phyloP scores from a whole-genome alignment of 208 protist genomes.

The Porcisia deanei region DNA sequence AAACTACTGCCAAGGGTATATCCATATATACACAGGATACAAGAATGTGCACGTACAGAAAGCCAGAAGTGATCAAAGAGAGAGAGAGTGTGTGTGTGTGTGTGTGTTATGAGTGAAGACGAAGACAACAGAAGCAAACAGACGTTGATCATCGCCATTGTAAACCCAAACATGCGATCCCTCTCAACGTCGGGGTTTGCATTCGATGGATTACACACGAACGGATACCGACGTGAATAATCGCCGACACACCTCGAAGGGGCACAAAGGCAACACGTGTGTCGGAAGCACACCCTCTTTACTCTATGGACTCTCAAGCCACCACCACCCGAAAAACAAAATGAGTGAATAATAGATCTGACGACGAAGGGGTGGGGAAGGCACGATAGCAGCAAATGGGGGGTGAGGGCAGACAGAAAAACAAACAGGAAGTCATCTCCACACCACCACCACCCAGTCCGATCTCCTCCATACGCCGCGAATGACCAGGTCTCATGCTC shows the following conservation, averaged over 20 bases:
- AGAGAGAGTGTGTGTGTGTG: background rate
- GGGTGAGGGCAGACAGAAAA: background rate
- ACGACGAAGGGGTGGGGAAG: background rate
- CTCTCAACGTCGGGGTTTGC: background rate
- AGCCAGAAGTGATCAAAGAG: background rate
- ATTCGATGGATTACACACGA: background rate
- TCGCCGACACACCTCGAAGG: background rate
- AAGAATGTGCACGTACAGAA: background rate
- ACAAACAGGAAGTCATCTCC: background rate
- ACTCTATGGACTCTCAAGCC: background rate
- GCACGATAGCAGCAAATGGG: background rate
- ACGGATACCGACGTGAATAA: background rate
- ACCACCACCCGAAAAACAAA: background rate
- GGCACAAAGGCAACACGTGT: background rate
- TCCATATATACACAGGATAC: background rate
- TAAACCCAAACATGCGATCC: background rate
- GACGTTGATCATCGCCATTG: background rate
- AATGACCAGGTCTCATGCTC: background rate
- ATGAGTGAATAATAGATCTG: background rate
- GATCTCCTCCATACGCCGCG: background rate
- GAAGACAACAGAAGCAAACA: background rate
- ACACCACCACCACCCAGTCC: background rate
- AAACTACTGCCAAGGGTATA: background rate
- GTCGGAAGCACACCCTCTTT: background rate
- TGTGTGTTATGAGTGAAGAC: background rate